Conservation (phyloP, 768 basidiomycete species). For the Amanita brunnescens region DNA sequence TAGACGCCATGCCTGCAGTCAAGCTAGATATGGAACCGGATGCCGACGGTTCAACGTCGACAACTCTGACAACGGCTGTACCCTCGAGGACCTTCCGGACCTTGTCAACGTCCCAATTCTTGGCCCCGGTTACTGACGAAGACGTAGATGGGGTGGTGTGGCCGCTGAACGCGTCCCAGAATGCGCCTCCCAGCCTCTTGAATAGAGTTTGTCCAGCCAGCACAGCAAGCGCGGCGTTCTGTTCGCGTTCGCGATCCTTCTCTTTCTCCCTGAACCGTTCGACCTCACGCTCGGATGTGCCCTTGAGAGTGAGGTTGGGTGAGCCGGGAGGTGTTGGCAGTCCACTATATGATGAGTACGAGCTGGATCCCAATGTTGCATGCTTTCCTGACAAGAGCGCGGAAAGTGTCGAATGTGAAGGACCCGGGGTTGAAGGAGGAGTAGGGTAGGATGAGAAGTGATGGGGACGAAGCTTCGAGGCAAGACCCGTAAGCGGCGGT, state of each 20-base stretch:
- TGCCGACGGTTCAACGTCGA: constrained; percentile 54
- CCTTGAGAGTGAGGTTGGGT: constrained; percentile 23
- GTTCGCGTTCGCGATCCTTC: constrained; percentile 25
- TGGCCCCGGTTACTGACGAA: constrained; percentile 5
- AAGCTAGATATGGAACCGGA: background rate
- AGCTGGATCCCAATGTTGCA: constrained; percentile 11
- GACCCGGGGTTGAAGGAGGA: constrained; percentile 13
- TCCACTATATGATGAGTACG: constrained; percentile 8
- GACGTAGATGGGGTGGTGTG: constrained; percentile 17
- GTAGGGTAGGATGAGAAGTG: constrained; percentile 20
- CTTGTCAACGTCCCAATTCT: constrained; percentile 63
- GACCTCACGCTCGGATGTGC: no score
- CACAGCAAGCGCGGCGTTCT: constrained; percentile 49
- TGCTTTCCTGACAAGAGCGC: constrained; percentile 42
- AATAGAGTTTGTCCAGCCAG: constrained; percentile 73
- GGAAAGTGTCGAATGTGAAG: constrained; percentile 11
- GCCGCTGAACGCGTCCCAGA: constrained; percentile 87
- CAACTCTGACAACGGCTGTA: constrained; percentile 68
- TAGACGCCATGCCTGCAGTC: constrained; percentile 1
- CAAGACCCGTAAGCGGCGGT: constrained; percentile 26
- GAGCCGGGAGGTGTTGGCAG: constrained; percentile 40
- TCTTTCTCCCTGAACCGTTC: constrained; percentile 16
- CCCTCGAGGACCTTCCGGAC: constrained; percentile 77
- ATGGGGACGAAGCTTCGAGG: constrained; percentile 31
- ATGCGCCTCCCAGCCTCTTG: constrained; percentile 61